Evolutionary conservation across 306 rosid genomes (phyloP).

Genomic region (Cyamopsis tetragonoloba): DNA sequence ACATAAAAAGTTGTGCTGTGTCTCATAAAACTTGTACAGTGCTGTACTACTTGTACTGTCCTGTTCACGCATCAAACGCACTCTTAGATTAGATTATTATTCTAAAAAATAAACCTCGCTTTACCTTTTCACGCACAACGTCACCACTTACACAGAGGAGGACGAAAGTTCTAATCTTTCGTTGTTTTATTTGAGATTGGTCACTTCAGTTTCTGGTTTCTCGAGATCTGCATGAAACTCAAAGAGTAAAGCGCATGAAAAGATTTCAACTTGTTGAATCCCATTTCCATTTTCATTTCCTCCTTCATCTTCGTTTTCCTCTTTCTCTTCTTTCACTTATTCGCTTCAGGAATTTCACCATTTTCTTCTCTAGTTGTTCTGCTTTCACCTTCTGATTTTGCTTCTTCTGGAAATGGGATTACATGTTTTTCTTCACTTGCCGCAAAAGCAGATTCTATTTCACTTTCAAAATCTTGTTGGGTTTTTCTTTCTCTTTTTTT

Average conservation of each 20-base stretch:
- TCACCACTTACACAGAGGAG: too few species aligned
- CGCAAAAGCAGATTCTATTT: not conserved
- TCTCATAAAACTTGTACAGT: too few species aligned
- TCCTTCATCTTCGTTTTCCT: not conserved
- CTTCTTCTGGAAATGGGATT: not conserved
- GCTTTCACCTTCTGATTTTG: not conserved
- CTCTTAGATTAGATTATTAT: too few species aligned
- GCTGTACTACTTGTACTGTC: too few species aligned
- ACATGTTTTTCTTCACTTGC: slow-evolving; percentile 17
- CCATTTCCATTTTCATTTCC: slow-evolving; percentile 5
- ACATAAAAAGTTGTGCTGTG: too few species aligned
- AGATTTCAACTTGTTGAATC: slow-evolving; percentile 14
- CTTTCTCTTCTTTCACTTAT: not conserved
- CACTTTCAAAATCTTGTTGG: slow-evolving; percentile 9
- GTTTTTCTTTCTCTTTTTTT: too few species aligned
- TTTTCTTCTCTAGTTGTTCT: not conserved
- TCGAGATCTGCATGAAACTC: slow-evolving; percentile 36
- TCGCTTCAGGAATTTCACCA: not conserved
- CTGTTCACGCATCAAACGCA: too few species aligned
- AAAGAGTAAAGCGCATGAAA: not conserved
- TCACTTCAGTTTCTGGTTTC: slow-evolving; percentile 17
- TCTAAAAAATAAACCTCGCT: too few species aligned
- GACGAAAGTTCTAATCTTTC: slow-evolving; percentile 24
- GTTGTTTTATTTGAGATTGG: slow-evolving; percentile 1
- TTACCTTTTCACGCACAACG: too few species aligned